Percentiles rank a stretch among this genome's conserved stretches.
Conservation (phyloP, 805 yeast species). For the Candida ulmi region DNA sequence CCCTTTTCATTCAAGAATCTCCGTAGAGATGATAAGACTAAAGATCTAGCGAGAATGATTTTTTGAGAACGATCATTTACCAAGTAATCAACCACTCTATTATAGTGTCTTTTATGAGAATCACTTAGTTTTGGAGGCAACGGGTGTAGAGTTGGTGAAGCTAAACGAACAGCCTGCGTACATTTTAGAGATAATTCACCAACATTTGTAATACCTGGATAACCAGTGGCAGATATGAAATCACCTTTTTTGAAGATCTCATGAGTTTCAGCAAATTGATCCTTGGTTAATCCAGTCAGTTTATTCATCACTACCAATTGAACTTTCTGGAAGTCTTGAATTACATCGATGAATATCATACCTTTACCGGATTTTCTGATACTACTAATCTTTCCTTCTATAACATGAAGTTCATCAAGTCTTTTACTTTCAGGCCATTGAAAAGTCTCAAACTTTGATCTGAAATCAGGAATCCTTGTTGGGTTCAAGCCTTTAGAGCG, state of each 20-base stretch:
- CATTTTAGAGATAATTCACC: constrained; percentile 76
- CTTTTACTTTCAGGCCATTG: constrained; percentile 20
- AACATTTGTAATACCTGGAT: constrained; percentile 67
- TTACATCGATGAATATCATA: constrained; percentile 61
- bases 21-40: constrained; percentile 52
- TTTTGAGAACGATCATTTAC: constrained; percentile 48
- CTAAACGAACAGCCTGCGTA: constrained; percentile 39
- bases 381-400: constrained; percentile 52
- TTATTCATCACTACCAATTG: constrained; percentile 61
- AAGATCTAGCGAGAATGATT: constrained; percentile 44
- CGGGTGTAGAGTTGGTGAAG: constrained; percentile 66
- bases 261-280: constrained; percentile 33
- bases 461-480: constrained; percentile 36
- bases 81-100: constrained; percentile 70
- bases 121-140: constrained; percentile 62
- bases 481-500: constrained; percentile 9
- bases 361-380: constrained; percentile 66
- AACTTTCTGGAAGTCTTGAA: constrained; percentile 51
- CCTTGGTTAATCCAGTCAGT: constrained; percentile 35
- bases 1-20: constrained; percentile 44
- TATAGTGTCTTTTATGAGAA: constrained; percentile 49
- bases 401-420: constrained; percentile 17
- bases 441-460: constrained; percentile 22
- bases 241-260: constrained; percentile 64
- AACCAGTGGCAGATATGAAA: constrained; percentile 57